Percentiles rank a stretch among this genome's conserved stretches.
phyloP scores from a whole-genome alignment of 345 rosid genomes.

The Reutealis trisperma region DNA sequence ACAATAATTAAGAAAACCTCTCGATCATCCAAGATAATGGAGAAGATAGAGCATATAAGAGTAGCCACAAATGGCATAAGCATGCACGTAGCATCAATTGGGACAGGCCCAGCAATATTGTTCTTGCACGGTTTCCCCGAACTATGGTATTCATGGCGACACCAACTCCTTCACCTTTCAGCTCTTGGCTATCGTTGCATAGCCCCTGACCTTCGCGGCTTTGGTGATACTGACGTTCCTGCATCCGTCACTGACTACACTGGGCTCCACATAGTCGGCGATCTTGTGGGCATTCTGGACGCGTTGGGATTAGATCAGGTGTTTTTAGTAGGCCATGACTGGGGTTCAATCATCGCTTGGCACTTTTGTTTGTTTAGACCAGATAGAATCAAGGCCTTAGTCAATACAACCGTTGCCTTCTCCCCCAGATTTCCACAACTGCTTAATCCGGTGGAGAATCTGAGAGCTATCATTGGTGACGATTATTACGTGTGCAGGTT shows the following conservation, averaged over 20 bases:
- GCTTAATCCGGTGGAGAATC: constrained; percentile 41
- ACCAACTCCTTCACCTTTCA: constrained; percentile 65
- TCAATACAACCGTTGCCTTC: constrained; percentile 53
- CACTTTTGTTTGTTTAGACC: constrained; percentile 57
- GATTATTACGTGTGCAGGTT: constrained; percentile 74
- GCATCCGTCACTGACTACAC: constrained; percentile 44
- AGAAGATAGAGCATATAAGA: constrained; percentile 61
- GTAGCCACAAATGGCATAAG: constrained; percentile 60
- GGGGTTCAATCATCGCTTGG: constrained; percentile 81
- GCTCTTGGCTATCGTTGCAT: constrained; percentile 59
- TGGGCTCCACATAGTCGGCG: constrained; percentile 48
- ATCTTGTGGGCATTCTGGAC: constrained; percentile 52
- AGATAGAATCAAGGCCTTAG: constrained; percentile 69
- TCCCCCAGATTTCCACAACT: constrained; percentile 47
- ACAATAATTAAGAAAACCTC: no score
- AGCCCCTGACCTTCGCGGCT: constrained; percentile 83
- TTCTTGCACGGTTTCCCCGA: constrained; percentile 79
- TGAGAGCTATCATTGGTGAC: constrained; percentile 56
- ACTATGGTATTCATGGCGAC: constrained; percentile 81
- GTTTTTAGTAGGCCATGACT: constrained; percentile 75
- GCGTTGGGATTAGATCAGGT: constrained; percentile 26
- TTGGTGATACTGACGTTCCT: constrained; percentile 67
- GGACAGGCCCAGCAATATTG: constrained; percentile 56
- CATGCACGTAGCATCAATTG: constrained; percentile 65
- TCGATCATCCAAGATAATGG: constrained; percentile 31